Conservation (phyloP, 352 stramenopile genomes). For the Pythium utonaiense region DNA sequence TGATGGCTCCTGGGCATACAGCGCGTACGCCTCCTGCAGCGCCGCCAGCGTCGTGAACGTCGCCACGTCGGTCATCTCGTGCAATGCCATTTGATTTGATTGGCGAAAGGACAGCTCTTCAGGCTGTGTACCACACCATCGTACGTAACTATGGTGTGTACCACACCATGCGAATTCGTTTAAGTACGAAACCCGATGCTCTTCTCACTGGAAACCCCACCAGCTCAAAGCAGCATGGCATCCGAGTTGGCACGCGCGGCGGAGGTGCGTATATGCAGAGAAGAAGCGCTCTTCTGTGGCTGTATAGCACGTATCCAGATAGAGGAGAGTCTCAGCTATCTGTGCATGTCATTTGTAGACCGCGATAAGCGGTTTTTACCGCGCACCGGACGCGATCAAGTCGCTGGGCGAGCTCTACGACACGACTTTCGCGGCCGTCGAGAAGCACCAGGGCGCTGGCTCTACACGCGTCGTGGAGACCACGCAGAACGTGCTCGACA, state of each 20-base stretch:
- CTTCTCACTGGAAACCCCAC: neutral
- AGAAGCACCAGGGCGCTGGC: constrained; percentile 2
- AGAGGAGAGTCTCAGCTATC: constrained; percentile 12
- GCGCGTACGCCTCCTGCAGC: constrained; percentile 16
- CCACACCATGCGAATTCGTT: neutral
- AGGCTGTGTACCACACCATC: constrained; percentile 1
- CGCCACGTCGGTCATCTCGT: neutral
- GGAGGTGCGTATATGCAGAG: constrained; percentile 36
- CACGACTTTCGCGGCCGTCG: constrained; percentile 21
- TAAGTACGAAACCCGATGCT: constrained; percentile 9
- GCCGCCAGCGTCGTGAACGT: constrained; percentile 23
- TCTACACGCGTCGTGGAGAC: constrained; percentile 32
- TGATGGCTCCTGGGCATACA: neutral
- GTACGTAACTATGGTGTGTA: constrained; percentile 3
- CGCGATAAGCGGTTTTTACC: constrained; percentile 61
- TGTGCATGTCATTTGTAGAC: constrained; percentile 25
- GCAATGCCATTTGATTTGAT: constrained; percentile 9
- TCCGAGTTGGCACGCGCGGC: constrained; percentile 53
- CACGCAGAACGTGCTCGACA: constrained; percentile 61
- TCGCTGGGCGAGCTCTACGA: constrained; percentile 51
- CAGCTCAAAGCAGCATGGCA: constrained; percentile 43
- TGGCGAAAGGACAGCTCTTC: constrained; percentile 8
- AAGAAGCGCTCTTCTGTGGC: neutral
- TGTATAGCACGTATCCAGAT: neutral
- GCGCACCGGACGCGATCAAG: constrained; percentile 43